Conservation (phyloP, 345 rosid species). For the Microcos paniculata region DNA sequence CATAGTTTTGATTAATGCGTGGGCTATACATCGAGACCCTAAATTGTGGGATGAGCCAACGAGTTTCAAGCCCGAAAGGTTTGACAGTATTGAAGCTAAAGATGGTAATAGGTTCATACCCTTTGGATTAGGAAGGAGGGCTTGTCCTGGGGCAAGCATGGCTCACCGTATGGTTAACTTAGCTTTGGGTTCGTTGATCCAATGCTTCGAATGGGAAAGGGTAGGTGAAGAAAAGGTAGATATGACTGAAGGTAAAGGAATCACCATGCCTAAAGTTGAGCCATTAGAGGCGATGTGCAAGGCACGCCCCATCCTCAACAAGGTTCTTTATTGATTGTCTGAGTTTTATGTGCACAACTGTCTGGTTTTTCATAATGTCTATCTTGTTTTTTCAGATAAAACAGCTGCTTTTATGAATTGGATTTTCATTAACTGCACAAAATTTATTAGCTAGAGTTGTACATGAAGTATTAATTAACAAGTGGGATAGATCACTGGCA, state of each 20-base stretch:
- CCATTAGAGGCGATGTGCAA: conserved; percentile 45
- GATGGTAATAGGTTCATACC: conserved; percentile 30
- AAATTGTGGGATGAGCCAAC: conserved; percentile 41
- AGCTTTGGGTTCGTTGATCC: conserved; percentile 43
- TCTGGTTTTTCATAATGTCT: neutral
- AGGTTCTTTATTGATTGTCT: neutral
- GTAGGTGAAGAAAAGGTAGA: conserved; percentile 31
- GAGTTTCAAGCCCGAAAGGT: conserved; percentile 51
- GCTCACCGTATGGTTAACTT: conserved; percentile 36
- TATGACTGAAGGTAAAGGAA: conserved; percentile 39
- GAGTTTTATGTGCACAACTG: neutral
- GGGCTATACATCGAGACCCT: conserved; percentile 59
- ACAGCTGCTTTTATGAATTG: neutral
- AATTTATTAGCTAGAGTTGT: too few species aligned
- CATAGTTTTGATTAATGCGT: conserved; percentile 37
- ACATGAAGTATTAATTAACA: too few species aligned
- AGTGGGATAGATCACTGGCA: too few species aligned
- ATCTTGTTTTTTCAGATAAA: neutral
- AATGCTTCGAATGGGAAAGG: conserved; percentile 55
- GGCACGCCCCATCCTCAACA: conserved; percentile 24
- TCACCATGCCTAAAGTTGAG: conserved; percentile 37
- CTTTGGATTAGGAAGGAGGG: conserved; percentile 52
- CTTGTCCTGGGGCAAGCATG: conserved; percentile 48
- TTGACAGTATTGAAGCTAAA: conserved; percentile 23
- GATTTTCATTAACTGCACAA: too few species aligned